phyloP scores from a whole-genome alignment of 176 grass and related monocot genomes.

The Avena sativa region DNA sequence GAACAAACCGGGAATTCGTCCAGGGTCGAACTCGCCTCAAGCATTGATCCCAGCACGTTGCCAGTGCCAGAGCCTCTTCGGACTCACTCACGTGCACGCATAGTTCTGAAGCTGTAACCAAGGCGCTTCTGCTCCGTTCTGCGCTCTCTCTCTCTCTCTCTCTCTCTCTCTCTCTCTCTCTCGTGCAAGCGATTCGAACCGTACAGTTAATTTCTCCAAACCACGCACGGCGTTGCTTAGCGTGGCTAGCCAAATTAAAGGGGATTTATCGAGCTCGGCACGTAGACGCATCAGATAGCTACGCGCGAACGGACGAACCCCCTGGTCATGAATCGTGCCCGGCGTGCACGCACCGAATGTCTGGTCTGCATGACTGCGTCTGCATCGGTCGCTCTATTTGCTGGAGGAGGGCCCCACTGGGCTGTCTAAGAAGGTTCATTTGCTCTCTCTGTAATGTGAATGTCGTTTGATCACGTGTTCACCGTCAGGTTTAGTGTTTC shows the following conservation, averaged over 20 bases:
- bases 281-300: constrained; percentile 16
- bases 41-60: not conserved
- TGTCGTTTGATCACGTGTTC: constrained; percentile 8
- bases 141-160: too few species aligned
- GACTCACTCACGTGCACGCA: constrained; percentile 26
- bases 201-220: not conserved
- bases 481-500: not conserved
- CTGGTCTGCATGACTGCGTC: too few species aligned
- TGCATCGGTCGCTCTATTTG: not conserved
- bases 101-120: not conserved
- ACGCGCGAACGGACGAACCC: not conserved
- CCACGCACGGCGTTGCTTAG: not conserved
- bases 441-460: not conserved
- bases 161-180: too few species aligned
- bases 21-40: constrained; percentile 12
- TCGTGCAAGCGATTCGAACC: not conserved
- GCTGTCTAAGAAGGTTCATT: constrained; percentile 15
- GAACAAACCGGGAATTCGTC: not conserved
- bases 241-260: not conserved
- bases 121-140: not conserved
- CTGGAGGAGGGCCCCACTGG: not conserved
- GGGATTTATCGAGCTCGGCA: not conserved
- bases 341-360: too few species aligned
- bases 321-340: not conserved
- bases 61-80: not conserved